Base-by-base conservation (phyloP, 345 rosid species). In the Carallia brachiata region DNA sequence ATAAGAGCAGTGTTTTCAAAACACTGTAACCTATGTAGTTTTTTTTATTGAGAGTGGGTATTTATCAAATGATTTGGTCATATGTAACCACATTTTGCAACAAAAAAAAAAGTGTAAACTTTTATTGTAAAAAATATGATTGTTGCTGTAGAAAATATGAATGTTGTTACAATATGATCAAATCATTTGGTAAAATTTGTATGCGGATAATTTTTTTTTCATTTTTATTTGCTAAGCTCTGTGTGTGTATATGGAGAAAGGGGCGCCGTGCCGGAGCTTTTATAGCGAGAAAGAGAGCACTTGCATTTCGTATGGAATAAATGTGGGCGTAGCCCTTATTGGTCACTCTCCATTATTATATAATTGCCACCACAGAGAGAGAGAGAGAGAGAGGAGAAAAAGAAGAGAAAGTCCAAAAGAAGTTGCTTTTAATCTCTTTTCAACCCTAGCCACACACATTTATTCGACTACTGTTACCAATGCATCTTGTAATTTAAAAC, bases 401-500 rank as follows among this genome's bases (percentile, higher is more conserved):
- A 27, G 37, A 52, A 31, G 62, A 28, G 47, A 23, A 36, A 72
- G 62, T 32, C 6, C 37, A 50, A 70, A n/a, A 53, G 30, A 62
- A 15, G 66, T 57, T 55, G 63, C 70, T 54, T 53, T 70, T 66
- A 60, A 63, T 72, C 12, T 54, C 30, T 54, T 54, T 54, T 54
- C 60, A 75, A 67, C 60, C 53, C 65, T 71, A 73, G 61, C 69
- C 73, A 76, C 36, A 66, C 52, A 61, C 80, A 78, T 78, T 83
- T 66, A 79, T 75, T 77, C 80, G 75, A 48, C 58, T 68, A 68
- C 77, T 59, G 36, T 73, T 83, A 73, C 80, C 84, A 65, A 80
- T 77, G 86, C 78, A 39, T 79, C 82, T 83, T 68, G 82, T 80
- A 73, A 75, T 65, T 78, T 80, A 78, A 77, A 58, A n/a, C 62